phyloP scores from a whole-genome alignment of 1,139 yeast genomes.

The Geotrichum aggregatum region DNA sequence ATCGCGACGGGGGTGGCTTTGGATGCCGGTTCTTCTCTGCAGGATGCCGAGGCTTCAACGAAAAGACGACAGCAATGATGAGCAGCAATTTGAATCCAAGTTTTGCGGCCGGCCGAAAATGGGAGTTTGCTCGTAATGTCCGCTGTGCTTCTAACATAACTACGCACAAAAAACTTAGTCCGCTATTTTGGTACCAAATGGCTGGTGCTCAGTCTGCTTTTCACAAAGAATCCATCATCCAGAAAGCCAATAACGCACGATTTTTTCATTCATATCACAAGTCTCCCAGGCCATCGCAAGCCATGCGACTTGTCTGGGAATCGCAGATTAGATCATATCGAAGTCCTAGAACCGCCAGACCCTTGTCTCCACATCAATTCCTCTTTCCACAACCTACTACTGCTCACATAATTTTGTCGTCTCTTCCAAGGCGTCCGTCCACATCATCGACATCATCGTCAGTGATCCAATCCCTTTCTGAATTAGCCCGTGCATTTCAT shows the following conservation, averaged over 20 bases:
- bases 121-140: not conserved
- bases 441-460: not conserved
- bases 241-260: not conserved
- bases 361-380: constrained; percentile 4
- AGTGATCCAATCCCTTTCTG: constrained; percentile 14
- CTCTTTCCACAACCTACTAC: constrained; percentile 15
- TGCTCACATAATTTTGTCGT: not conserved
- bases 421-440: not conserved
- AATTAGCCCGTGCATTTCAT: constrained; percentile 16
- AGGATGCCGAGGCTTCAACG: not conserved
- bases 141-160: not conserved
- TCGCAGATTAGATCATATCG: not conserved
- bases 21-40: constrained; percentile 1
- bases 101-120: not conserved
- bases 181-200: not conserved
- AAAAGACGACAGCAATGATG: not conserved
- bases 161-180: not conserved
- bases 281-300: constrained; percentile 4
- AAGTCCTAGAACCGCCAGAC: not conserved
- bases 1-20: not conserved
- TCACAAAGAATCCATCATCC: not conserved
- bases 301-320: constrained; percentile 7
- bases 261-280: not conserved
- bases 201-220: not conserved
- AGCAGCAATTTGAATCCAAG: not conserved